Conservation (phyloP, 1,284 basidiomycete genomes). For the Clitocybe nebularis region DNA sequence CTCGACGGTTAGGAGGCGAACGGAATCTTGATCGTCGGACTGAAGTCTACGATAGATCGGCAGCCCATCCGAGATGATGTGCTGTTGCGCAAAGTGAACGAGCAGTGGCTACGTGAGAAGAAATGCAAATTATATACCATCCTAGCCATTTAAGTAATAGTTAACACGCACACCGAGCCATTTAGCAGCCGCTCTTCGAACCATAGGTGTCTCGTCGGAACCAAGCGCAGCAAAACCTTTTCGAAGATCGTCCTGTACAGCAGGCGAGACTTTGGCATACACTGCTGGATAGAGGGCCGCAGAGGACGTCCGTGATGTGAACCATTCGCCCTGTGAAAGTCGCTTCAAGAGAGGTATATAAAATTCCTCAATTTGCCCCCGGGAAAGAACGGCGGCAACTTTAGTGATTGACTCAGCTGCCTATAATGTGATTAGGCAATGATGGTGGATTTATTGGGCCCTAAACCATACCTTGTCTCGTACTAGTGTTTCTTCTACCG, state of each 20-base stretch:
- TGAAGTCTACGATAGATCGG: constrained; percentile 95
- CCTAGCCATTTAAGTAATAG: neutral
- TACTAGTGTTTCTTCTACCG: constrained; percentile 97
- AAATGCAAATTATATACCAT: constrained; percentile 1
- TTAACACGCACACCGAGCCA: constrained; percentile 80
- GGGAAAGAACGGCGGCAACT: constrained; percentile 77
- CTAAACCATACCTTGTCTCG: constrained; percentile 82
- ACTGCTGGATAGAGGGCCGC: constrained; percentile 94
- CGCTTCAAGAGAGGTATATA: constrained; percentile 92
- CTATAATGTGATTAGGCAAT: constrained; percentile 36
- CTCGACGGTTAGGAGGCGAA: constrained; percentile 93
- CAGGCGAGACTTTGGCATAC: constrained; percentile 74
- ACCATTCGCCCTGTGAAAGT: constrained; percentile 95
- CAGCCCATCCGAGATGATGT: constrained; percentile 85
- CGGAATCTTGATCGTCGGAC: constrained; percentile 97
- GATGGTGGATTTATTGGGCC: neutral
- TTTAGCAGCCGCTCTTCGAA: constrained; percentile 93
- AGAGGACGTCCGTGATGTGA: constrained; percentile 97
- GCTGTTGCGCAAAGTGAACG: constrained; percentile 72
- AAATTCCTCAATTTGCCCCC: constrained; percentile 83
- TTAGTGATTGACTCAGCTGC: constrained; percentile 97
- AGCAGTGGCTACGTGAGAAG: constrained; percentile 59
- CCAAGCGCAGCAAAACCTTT: constrained; percentile 83
- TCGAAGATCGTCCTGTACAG: constrained; percentile 86
- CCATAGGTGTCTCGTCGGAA: constrained; percentile 98